A percentile compares a stretch with the other conserved stretches of the same genome.
These are phyloP conservation scores for Ogataea zsoltii DNA, from an alignment of 805 yeast genomes.

Conservation along the genomic window DNA sequence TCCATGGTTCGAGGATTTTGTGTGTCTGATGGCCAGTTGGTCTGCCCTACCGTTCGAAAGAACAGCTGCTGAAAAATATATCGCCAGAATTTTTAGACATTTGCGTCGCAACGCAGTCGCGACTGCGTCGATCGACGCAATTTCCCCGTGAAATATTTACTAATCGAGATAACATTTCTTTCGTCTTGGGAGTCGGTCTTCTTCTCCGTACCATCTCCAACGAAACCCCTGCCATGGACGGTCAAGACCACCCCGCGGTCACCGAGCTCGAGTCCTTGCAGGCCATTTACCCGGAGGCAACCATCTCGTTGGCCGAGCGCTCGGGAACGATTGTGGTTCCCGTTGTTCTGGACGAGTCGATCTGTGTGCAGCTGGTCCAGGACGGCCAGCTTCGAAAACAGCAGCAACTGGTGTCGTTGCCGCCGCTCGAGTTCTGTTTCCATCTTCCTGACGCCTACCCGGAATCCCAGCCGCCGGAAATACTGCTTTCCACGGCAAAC, in stretches of 20 bases:
- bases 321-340: conserved; percentile 35
- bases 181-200: too few relatives aligned
- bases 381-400: neutral
- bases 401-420: conserved; percentile 22
- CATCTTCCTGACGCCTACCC: conserved; percentile 40
- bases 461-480: conserved; percentile 27
- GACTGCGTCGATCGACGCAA: neutral
- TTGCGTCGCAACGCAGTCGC: neutral
- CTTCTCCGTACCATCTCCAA: too few relatives aligned
- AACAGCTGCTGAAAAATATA: too few relatives aligned
- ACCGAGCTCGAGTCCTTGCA: conserved; percentile 44
- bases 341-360: conserved; percentile 23
- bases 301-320: conserved; percentile 2
- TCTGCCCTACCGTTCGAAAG: too few relatives aligned
- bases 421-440: conserved; percentile 34
- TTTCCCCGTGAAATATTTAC: too few relatives aligned
- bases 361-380: conserved; percentile 23
- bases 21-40: too few relatives aligned
- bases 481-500: conserved; percentile 28
- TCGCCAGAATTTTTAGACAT: too few relatives aligned
- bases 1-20: too few relatives aligned
- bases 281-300: conserved; percentile 44
- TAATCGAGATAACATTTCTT: too few relatives aligned
- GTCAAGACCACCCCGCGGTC: conserved; percentile 19
- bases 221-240: conserved; percentile 7